phyloP scores from a whole-genome alignment of 768 basidiomycete genomes.

The Harrya chromipes region DNA sequence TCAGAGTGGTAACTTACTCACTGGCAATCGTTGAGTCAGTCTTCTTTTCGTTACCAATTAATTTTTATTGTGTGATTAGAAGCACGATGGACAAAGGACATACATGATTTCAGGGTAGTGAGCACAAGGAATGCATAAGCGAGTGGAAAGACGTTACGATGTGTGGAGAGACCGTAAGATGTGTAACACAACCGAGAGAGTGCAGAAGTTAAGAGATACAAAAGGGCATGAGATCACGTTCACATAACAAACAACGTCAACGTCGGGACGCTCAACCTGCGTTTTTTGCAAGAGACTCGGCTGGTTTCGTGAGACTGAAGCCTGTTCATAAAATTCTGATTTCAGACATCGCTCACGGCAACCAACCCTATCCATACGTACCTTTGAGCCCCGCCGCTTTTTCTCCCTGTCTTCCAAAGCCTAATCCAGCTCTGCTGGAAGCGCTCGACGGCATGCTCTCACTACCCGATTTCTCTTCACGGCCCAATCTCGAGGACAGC shows the following conservation, averaged over 20 bases:
- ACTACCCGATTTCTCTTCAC: conserved; percentile 9
- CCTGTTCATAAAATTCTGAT: conserved; percentile 30
- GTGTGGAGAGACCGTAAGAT: conserved; percentile 2
- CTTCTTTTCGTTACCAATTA: background rate
- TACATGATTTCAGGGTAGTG: conserved; percentile 1
- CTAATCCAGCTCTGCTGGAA: conserved; percentile 47
- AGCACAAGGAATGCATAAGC: conserved; percentile 7
- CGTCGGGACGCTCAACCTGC: conserved; percentile 1
- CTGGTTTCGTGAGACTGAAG: conserved; percentile 55
- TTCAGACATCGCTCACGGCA: too few species aligned
- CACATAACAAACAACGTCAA: background rate
- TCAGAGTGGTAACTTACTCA: too few species aligned
- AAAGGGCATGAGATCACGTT: background rate
- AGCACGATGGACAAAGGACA: background rate
- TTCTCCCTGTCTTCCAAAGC: conserved; percentile 82
- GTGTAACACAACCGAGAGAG: background rate
- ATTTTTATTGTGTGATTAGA: too few species aligned
- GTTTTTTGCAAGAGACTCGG: conserved; percentile 55
- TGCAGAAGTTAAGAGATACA: conserved; percentile 2
- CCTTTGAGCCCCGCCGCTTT: conserved; percentile 71
- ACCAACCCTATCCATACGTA: conserved; percentile 7
- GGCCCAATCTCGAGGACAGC: conserved; percentile 11
- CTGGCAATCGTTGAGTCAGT: background rate
- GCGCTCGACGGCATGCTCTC: conserved; percentile 13
- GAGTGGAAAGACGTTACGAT: conserved; percentile 6